These are phyloP conservation scores for Nemania sp. DNA, from an alignment of 2,329 filamentous ascomycete genomes.

Conservation along the genomic window DNA sequence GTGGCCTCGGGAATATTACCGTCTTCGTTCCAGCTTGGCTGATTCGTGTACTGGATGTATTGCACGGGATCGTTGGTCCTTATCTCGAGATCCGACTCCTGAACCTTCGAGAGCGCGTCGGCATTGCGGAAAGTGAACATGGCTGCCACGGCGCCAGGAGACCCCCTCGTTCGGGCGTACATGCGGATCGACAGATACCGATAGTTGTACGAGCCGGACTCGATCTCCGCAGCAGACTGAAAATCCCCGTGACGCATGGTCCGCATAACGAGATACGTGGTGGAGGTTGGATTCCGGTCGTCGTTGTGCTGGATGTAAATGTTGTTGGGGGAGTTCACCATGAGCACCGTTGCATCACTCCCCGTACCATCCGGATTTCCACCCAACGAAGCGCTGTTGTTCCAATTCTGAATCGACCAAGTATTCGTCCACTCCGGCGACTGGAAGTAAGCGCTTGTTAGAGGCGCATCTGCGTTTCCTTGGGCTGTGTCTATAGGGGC, in stretches of 20 bases:
- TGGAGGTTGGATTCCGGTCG: slow-evolving; percentile 39
- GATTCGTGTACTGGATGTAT: slow-evolving; percentile 55
- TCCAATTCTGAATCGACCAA: slow-evolving; percentile 45
- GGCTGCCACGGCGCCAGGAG: slow-evolving; percentile 53
- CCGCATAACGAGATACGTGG: slow-evolving; percentile 54
- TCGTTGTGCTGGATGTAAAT: slow-evolving; percentile 51
- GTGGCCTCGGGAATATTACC: slow-evolving; percentile 50
- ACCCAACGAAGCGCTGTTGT: slow-evolving; percentile 40
- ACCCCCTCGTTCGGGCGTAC: slow-evolving; percentile 53
- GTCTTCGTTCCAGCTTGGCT: slow-evolving; percentile 50
- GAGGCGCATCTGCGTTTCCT: slow-evolving; percentile 35
- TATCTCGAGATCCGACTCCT: slow-evolving; percentile 49
- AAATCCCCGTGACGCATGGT: slow-evolving; percentile 50
- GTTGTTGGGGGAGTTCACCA: slow-evolving; percentile 48
- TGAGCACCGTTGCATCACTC: slow-evolving; percentile 43
- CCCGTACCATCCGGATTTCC: slow-evolving; percentile 33
- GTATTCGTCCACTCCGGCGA: slow-evolving; percentile 36
- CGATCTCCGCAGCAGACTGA: slow-evolving; percentile 55
- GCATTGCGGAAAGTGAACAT: slow-evolving; percentile 55
- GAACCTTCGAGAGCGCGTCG: slow-evolving; percentile 34
- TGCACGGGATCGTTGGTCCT: slow-evolving; percentile 44
- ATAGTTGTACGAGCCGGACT: slow-evolving; percentile 43
- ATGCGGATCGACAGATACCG: slow-evolving; percentile 52
- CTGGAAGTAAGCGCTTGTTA: slow-evolving; percentile 40
- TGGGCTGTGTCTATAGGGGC: slow-evolving; percentile 36